Evolutionary conservation across 345 rosid genomes (phyloP), one percentile per base, ranked within the genome.

Genomic region (Crucihimalaya himalaica): DNA sequence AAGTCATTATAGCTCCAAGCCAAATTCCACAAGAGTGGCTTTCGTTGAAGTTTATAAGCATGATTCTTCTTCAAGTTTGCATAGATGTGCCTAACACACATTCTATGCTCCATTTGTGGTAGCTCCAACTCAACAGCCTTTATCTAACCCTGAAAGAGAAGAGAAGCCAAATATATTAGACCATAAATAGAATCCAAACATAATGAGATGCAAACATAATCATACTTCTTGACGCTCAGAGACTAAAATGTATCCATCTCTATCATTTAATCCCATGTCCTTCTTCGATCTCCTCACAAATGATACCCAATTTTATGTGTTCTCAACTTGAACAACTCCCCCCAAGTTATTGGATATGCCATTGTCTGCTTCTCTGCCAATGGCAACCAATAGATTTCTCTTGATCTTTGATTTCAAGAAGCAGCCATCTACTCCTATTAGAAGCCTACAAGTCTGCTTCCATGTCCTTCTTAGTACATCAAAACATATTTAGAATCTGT

Each of bases 1-100:
- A n/a, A n/a, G n/a, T 42, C 35, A n/a, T 25, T 62, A 15, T 25
- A 62, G 51, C 50, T 62, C 66, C 51, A 62, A 15, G 51, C 14
- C 2, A 62, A 8, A 4, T 23, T 14, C 51, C 35, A 42, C 1
- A 42, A 8, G 0, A 23, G 10, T 4, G 23, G 14, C 8, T 62
- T 62, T 37, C 23, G 25, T 2, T 16, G 6, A 8, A 0, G 31
- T 27, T 43, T n/a, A 2, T 9, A 25, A 21, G 15, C 23, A 42
- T 42, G 37, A 0, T n/a, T 62, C 2, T 2, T 12, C 11, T 46
- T 64, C 2, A 46, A 4, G 8, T 64, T 64, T 0, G 6, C 56
- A 12, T 64, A 64, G 4, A 64, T 47, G n/a, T 64, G 56, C 7
- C 29, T 5, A 6, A 28, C 69, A 47, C 18, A 64, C 25, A 9